Evolutionary conservation across 306 rosid genomes (phyloP).

Genomic region (Malus fusca): DNA sequence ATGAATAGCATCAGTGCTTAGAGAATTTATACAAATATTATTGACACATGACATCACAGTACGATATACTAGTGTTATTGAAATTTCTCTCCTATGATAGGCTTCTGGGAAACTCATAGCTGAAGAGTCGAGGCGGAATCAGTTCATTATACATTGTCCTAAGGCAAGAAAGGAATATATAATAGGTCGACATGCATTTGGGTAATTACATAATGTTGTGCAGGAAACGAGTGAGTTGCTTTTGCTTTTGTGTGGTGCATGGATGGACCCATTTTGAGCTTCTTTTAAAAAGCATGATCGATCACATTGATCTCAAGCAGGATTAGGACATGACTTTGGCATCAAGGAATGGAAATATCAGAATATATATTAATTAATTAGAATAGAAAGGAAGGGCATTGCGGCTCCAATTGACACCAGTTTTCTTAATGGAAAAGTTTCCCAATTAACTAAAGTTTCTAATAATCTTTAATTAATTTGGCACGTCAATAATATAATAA

Average conservation of each 20-base stretch:
- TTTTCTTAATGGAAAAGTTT: constrained; percentile 24
- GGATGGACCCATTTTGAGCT: constrained; percentile 51
- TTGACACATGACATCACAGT: no score
- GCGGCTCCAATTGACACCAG: constrained; percentile 39
- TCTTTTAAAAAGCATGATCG: constrained; percentile 42
- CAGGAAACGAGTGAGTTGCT: not conserved
- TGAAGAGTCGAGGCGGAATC: not conserved
- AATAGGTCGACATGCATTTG: constrained; percentile 18
- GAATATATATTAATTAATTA: constrained; percentile 26
- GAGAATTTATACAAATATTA: no score
- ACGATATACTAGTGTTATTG: not conserved
- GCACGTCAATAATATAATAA: not conserved
- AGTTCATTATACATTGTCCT: constrained; percentile 5
- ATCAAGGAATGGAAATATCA: constrained; percentile 34
- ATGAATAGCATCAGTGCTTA: no score
- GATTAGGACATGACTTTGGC: constrained; percentile 28
- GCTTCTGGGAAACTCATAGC: not conserved
- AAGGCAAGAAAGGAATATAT: constrained; percentile 39
- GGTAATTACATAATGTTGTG: constrained; percentile 30
- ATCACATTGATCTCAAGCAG: constrained; percentile 12
- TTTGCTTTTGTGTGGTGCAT: constrained; percentile 17
- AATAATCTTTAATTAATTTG: constrained; percentile 17
- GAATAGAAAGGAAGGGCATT: constrained; percentile 13
- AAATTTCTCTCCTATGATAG: not conserved
- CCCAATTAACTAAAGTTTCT: not conserved